These are phyloP conservation scores for Suhomyces maxii DNA, from an alignment of 1,139 yeast genomes.

Conservation along the genomic window DNA sequence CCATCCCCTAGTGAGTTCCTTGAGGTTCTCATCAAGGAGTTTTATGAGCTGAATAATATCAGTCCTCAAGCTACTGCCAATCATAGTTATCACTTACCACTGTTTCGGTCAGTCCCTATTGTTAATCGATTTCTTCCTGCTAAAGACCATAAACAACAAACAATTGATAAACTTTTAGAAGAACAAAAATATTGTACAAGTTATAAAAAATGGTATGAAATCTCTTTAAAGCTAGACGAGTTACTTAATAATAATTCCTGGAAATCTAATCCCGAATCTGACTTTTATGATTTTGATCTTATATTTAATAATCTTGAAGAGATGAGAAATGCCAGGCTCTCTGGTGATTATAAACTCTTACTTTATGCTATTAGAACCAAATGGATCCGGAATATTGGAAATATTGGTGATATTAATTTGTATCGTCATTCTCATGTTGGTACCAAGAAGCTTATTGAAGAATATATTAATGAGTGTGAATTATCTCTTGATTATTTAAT, in stretches of 20 bases:
- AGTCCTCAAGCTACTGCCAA: background rate
- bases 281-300: conserved; percentile 69
- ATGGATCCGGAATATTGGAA: conserved; percentile 83
- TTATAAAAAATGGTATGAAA: conserved; percentile 69
- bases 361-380: conserved; percentile 78
- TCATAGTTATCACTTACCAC: background rate
- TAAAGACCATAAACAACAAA: conserved; percentile 27
- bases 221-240: conserved; percentile 64
- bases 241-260: conserved; percentile 65
- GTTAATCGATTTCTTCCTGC: conserved; percentile 28
- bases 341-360: conserved; percentile 58
- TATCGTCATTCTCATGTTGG: conserved; percentile 83
- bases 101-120: conserved; percentile 25
- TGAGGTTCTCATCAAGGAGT: conserved; percentile 6
- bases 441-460: conserved; percentile 80
- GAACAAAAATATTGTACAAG: conserved; percentile 62
- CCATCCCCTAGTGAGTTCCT: conserved; percentile 3
- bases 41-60: background rate
- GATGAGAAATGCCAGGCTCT: conserved; percentile 57
- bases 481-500: conserved; percentile 54
- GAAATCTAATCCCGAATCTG: conserved; percentile 64
- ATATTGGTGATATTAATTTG: conserved; percentile 79
- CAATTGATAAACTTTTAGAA: conserved; percentile 34
- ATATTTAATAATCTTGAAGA: conserved; percentile 56
- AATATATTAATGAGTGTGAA: conserved; percentile 78